Conservation (phyloP, 1,284 basidiomycete species). For the Entoloma clypeatum region DNA sequence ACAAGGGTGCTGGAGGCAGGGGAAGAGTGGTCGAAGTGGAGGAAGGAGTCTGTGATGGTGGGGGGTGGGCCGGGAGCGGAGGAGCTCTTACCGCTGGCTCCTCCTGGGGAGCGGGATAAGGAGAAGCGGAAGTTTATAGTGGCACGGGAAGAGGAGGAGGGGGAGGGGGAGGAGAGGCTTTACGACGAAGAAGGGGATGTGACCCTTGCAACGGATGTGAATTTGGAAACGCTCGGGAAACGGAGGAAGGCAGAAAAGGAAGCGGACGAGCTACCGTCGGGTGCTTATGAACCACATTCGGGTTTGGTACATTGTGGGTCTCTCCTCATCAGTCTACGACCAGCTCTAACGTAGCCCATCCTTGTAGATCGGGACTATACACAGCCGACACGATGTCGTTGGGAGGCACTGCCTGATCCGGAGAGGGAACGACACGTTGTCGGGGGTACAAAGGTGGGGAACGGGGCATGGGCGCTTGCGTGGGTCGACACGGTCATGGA, state of each 20-base stretch:
- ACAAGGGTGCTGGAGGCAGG: constrained; percentile 60
- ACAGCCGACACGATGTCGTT: constrained; percentile 62
- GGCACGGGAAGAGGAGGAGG: constrained; percentile 22
- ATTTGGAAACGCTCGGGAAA: constrained; percentile 23
- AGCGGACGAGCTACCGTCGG: constrained; percentile 42
- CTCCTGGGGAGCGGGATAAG: constrained; percentile 28
- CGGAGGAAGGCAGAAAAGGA: constrained; percentile 33
- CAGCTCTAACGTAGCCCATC: constrained; percentile 4
- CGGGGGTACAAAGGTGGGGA: constrained; percentile 70
- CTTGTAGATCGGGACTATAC: constrained; percentile 65
- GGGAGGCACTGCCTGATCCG: constrained; percentile 53
- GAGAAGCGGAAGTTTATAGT: constrained; percentile 23
- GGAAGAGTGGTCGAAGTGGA: constrained; percentile 57
- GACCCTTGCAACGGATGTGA: constrained; percentile 23
- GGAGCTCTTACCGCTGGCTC: constrained; percentile 17
- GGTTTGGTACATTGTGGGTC: constrained; percentile 63
- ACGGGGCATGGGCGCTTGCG: constrained; percentile 73
- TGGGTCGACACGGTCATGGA: constrained; percentile 73
- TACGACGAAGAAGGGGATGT: too few relatives aligned
- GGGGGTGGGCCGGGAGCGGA: constrained; percentile 29
- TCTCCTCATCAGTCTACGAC: constrained; percentile 9
- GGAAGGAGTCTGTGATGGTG: constrained; percentile 54
- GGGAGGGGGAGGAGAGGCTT: constrained; percentile 22
- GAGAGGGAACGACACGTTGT: constrained; percentile 44
- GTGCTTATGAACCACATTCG: constrained; percentile 72